These are phyloP conservation scores for Theileria parva DNA, from an alignment of 169 alveolate genomes.

Conservation along the genomic window DNA sequence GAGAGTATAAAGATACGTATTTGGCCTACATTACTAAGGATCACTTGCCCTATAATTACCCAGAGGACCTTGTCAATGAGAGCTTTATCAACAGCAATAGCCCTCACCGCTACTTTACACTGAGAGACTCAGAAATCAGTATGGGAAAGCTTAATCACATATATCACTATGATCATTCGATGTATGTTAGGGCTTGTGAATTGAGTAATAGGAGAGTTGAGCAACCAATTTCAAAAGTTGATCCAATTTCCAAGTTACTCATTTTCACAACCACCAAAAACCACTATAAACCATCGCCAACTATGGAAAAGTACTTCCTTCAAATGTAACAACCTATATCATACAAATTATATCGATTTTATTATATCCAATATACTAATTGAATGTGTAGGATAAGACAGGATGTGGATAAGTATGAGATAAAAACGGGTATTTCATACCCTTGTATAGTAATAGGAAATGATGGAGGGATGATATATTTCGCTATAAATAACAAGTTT, in stretches of 20 bases:
- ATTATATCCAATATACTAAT: neutral
- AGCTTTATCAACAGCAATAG: constrained; percentile 25
- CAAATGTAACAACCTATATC: constrained; percentile 14
- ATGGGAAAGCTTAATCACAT: constrained; percentile 57
- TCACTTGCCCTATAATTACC: constrained; percentile 58
- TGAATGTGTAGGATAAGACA: constrained; percentile 22
- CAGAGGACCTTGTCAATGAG: constrained; percentile 52
- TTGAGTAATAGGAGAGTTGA: neutral
- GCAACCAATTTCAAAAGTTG: neutral
- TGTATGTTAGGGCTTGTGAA: constrained; percentile 52
- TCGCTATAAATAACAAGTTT: constrained; percentile 46
- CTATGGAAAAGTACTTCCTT: constrained; percentile 16
- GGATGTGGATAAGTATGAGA: constrained; percentile 28
- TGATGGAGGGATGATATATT: constrained; percentile 53
- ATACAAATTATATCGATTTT: neutral
- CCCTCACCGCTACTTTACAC: constrained; percentile 38
- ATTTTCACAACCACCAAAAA: constrained; percentile 16
- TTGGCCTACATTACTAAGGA: constrained; percentile 27
- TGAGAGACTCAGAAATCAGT: constrained; percentile 29
- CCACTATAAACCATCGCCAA: constrained; percentile 44
- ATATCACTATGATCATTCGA: constrained; percentile 45
- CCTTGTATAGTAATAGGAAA: constrained; percentile 54
- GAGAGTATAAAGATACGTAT: constrained; percentile 25
- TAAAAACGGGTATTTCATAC: constrained; percentile 27
- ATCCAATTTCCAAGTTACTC: neutral